Percentiles rank a stretch among this genome's conserved stretches.
Evolutionary conservation across 2,329 filamentous ascomycete species (phyloP).

Genomic region (Zymoseptoria ardabiliae): DNA sequence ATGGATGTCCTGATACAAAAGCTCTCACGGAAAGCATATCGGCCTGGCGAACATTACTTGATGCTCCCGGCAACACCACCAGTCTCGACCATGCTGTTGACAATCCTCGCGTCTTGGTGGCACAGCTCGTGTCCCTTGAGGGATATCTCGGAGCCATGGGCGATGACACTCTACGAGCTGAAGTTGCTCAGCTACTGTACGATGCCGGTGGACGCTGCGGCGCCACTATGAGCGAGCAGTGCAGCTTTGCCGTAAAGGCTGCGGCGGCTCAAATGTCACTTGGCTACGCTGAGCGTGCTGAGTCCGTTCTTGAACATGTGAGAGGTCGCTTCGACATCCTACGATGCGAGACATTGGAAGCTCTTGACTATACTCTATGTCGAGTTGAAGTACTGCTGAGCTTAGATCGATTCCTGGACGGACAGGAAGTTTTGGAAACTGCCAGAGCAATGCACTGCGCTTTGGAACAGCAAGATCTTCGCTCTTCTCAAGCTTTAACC

Average conservation of each 20-base stretch:
- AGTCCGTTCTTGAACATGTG: slow-evolving; percentile 51
- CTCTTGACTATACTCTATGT: slow-evolving; percentile 33
- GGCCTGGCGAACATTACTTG: slow-evolving; percentile 34
- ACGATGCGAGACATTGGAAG: slow-evolving; percentile 38
- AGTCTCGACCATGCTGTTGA: slow-evolving; percentile 42
- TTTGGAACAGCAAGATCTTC: slow-evolving; percentile 12
- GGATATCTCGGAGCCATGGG: slow-evolving; percentile 54
- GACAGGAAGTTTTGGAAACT: slow-evolving; percentile 11
- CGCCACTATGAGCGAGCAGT: slow-evolving; percentile 25
- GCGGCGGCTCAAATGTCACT: slow-evolving; percentile 51
- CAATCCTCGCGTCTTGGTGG: slow-evolving; percentile 42
- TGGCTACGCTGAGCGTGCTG: slow-evolving; percentile 54
- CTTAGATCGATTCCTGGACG: slow-evolving; percentile 17
- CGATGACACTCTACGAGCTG: slow-evolving; percentile 34
- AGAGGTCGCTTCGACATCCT: slow-evolving; percentile 41
- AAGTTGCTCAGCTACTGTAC: slow-evolving; percentile 8
- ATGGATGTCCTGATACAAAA: slow-evolving; percentile 21
- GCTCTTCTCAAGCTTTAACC: slow-evolving; percentile 14
- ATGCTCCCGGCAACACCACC: slow-evolving; percentile 27
- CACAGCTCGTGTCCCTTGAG: slow-evolving; percentile 46
- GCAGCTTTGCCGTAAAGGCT: slow-evolving; percentile 32
- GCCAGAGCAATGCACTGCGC: slow-evolving; percentile 11
- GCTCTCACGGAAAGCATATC: slow-evolving; percentile 28
- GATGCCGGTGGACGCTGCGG: slow-evolving; percentile 3
- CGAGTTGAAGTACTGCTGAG: slow-evolving; percentile 17